Base-by-base conservation (phyloP, 129 eudicot genomes). In the Escallonia rubra region DNA sequence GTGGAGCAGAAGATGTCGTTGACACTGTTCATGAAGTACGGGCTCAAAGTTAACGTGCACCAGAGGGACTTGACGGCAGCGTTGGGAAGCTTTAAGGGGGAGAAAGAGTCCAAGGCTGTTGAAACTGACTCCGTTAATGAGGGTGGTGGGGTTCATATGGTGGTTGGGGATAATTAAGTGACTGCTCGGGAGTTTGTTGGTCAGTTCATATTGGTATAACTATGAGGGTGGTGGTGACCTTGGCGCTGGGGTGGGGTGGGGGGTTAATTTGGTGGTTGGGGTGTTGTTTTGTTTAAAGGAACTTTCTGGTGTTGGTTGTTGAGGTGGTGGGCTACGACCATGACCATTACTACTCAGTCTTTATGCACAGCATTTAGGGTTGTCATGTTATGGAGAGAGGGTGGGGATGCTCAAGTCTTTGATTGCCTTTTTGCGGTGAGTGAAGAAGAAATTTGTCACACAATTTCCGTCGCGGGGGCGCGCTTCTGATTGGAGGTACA, bases 1-100 rank as follows among this genome's bases (percentile, higher is more conserved):
- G 90, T 86, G 73, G 96, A 89, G 76, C 96, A 89, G 16, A 89
- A 89, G 82, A 89, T 89, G 96, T 89, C 96, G 15, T 44, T 89
- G 74, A 89, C 96, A 14, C 64, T 89, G 81, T 89, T 89, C 82
- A 89, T 89, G 96, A 89, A 86, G 70, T 68, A 86, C 48, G 96
- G 96, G 45, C 82, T 89, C 3, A 80, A 76, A 63, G 93, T 89
- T 34, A 67, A 89, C 7, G 87, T 89, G 57, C 87, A 78, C 38
- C 73, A 61, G 4, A 81, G 96, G 78, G 92, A 86, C 59, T 63
- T 82, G 53, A 76, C 64, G 57, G 57, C 61, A 61, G 14, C 82
- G 43, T 60, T 79, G 69, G 79, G 67, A 47, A 72, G 63, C 57
- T 72, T 75, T 49, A 68, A 61, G 75, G 34, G 49, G 43, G 74